phyloP scores from a whole-genome alignment of 2,329 filamentous ascomycete species.

The Bisporella sp. region DNA sequence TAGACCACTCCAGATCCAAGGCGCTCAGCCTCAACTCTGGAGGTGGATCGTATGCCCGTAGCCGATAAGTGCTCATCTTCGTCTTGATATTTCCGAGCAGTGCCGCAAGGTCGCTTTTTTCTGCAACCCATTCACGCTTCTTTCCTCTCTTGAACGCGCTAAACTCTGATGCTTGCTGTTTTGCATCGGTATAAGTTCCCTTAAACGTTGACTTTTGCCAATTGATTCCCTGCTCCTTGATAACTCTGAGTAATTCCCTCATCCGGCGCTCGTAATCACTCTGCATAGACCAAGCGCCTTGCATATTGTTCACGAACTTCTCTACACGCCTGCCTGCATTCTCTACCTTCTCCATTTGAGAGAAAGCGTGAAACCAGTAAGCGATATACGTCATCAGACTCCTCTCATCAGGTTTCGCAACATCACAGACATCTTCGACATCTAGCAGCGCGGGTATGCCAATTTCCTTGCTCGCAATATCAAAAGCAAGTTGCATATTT shows the following conservation, averaged over 20 bases:
- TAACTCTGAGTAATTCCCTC: conserved; percentile 69
- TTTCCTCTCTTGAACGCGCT: conserved; percentile 82
- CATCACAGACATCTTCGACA: conserved; percentile 96
- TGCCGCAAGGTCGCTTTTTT: conserved; percentile 92
- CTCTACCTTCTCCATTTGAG: conserved; percentile 97
- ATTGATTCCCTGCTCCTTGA: conserved; percentile 62
- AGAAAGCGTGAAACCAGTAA: conserved; percentile 99
- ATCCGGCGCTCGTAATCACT: conserved; percentile 90
- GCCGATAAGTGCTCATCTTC: conserved; percentile 88
- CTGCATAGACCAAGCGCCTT: conserved; percentile 99
- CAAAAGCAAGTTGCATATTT: conserved; percentile 97
- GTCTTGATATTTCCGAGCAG: conserved; percentile 98
- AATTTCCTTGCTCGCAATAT: conserved; percentile 92
- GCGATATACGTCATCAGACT: conserved; percentile 99
- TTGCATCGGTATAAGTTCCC: conserved; percentile 88
- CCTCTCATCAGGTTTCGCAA: conserved; percentile 89
- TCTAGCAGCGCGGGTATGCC: conserved; percentile 93
- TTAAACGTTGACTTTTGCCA: conserved; percentile 82
- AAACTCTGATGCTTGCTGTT: conserved; percentile 76
- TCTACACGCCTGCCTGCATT: conserved; percentile 94
- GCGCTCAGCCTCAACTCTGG: conserved; percentile 74
- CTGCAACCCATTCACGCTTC: conserved; percentile 94
- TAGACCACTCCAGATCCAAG: conserved; percentile 76
- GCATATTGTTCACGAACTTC: conserved; percentile 98
- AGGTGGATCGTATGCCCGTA: conserved; percentile 87